phyloP scores from a whole-genome alignment of 1,284 basidiomycete genomes.

The Afroboletus lepidellus region DNA sequence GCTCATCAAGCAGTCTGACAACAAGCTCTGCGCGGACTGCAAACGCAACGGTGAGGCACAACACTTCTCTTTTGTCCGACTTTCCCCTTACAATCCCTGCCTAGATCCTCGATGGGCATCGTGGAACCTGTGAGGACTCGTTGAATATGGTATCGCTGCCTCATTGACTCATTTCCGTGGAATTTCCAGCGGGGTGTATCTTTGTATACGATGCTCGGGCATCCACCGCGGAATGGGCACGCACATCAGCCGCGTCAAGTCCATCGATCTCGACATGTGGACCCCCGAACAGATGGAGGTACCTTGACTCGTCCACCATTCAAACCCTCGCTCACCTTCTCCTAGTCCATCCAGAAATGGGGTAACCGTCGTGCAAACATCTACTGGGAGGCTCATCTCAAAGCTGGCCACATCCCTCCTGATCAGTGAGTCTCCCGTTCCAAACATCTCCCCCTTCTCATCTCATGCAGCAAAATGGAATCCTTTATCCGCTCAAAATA shows the following conservation, averaged over 20 bases:
- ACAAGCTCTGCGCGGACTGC: conserved; percentile 93
- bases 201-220: conserved; percentile 98
- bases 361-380: conserved; percentile 90
- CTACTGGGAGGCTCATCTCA: conserved; percentile 98
- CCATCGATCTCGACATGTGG: conserved; percentile 97
- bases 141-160: neutral
- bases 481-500: conserved; percentile 98
- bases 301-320: neutral
- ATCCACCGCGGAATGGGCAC: conserved; percentile 98
- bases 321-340: neutral
- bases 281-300: conserved; percentile 97
- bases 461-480: conserved; percentile 85
- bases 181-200: conserved; percentile 73
- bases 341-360: conserved; percentile 87
- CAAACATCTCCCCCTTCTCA: neutral
- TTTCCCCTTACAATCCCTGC: neutral
- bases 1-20: conserved; percentile 85
- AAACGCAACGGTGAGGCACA: conserved; percentile 77
- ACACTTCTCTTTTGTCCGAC: neutral
- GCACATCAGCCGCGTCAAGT: conserved; percentile 96
- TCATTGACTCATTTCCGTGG: conserved; percentile 1
- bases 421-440: conserved; percentile 74
- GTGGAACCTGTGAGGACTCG: conserved; percentile 81
- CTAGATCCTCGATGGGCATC: conserved; percentile 97
- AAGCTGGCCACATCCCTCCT: conserved; percentile 87